phyloP scores from a whole-genome alignment of 225 moss, liverwort and hornwort species.

The Anthoceros angustus region DNA sequence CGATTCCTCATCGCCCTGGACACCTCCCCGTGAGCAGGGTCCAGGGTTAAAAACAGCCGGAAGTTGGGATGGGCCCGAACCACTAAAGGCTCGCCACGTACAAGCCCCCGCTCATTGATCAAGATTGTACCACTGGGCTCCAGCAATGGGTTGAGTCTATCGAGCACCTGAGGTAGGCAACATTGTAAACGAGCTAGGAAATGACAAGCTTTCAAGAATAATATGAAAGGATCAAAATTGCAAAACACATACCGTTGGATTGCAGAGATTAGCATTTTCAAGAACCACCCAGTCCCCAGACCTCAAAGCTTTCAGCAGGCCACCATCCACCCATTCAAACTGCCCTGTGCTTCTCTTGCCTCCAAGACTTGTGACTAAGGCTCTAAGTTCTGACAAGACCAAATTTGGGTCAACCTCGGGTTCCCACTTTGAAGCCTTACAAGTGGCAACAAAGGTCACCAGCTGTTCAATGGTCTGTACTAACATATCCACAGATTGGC shows the following conservation, averaged over 20 bases:
- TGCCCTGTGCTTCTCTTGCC: conserved; percentile 55
- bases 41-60: conserved; percentile 83
- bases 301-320: conserved; percentile 68
- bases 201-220: background rate
- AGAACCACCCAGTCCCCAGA: conserved; percentile 89
- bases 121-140: conserved; percentile 91
- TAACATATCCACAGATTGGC: conserved; percentile 59
- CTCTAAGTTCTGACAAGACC: conserved; percentile 29
- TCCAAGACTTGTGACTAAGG: conserved; percentile 41
- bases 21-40: conserved; percentile 82
- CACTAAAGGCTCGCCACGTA: conserved; percentile 76
- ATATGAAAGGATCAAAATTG: background rate
- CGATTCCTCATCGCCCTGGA: conserved; percentile 98
- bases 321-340: conserved; percentile 98
- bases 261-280: conserved; percentile 94
- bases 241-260: conserved; percentile 52
- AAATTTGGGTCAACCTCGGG: conserved; percentile 33
- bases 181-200: background rate
- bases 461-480: conserved; percentile 60
- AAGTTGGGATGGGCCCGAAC: conserved; percentile 86
- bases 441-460: conserved; percentile 25
- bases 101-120: conserved; percentile 86
- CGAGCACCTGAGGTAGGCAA: conserved; percentile 57
- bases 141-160: conserved; percentile 81
- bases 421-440: conserved; percentile 27